These are phyloP conservation scores for Ramularia collo-cygni DNA, from an alignment of 2,329 filamentous ascomycete species.

Conservation along the genomic window DNA sequence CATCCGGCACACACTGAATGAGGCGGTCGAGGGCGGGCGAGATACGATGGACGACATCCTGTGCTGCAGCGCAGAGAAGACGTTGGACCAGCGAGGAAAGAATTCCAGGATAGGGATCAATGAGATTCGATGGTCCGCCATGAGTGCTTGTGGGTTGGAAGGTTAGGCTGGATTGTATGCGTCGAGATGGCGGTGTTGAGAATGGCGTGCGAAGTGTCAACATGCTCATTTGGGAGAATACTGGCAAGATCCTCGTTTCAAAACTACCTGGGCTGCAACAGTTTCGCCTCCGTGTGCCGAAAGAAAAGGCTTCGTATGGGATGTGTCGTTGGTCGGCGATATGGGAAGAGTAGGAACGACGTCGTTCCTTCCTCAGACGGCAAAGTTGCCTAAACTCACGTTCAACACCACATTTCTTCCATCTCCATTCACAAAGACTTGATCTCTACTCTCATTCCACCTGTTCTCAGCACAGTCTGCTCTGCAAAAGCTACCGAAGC, in stretches of 20 bases:
- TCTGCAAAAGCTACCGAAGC: not conserved
- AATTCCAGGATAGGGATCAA: conserved; percentile 55
- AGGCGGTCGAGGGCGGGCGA: conserved; percentile 31
- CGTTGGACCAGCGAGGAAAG: conserved; percentile 39
- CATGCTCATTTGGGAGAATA: no score
- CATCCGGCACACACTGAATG: conserved; percentile 38
- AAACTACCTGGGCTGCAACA: no score
- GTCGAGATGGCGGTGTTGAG: no score
- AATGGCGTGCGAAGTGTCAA: no score
- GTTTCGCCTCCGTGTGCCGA: no score
- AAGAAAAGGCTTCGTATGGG: no score
- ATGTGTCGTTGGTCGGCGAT: no score
- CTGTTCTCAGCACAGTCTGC: no score
- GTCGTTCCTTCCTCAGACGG: not conserved
- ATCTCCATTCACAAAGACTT: conserved; percentile 1
- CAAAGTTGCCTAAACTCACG: not conserved
- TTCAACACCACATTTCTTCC: not conserved
- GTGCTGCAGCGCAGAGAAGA: conserved; percentile 49
- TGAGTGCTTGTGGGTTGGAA: conserved; percentile 55
- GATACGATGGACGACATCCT: conserved; percentile 53
- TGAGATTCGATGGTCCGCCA: conserved; percentile 56
- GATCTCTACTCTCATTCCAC: not conserved
- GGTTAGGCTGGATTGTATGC: not conserved
- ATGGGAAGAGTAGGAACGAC: conserved; percentile 1
- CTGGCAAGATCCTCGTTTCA: no score